Evolutionary conservation across 495 filamentous ascomycete genomes (phyloP).

Genomic region (Hypoxylon rickii): DNA sequence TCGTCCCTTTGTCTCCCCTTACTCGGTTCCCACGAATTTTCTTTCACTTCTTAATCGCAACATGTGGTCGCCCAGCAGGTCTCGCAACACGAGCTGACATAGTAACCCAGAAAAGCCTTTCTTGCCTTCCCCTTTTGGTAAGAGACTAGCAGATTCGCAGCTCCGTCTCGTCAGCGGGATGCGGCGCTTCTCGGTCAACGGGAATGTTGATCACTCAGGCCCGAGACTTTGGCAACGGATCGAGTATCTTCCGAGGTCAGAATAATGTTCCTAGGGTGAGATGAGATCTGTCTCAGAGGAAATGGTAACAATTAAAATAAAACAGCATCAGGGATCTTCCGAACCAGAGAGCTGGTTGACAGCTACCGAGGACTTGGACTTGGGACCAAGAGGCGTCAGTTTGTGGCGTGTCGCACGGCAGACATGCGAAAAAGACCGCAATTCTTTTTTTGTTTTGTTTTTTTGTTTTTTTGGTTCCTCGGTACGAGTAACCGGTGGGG

Average conservation of each 20-base stretch:
- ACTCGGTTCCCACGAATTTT: not conserved
- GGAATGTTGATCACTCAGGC: not conserved
- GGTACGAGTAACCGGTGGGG: slow-evolving; percentile 29
- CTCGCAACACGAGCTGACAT: slow-evolving; percentile 5
- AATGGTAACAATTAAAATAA: slow-evolving; percentile 28
- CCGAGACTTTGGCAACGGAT: slow-evolving; percentile 1
- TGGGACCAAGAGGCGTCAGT: slow-evolving; percentile 34
- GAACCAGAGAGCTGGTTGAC: slow-evolving; percentile 36
- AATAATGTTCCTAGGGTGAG: not conserved
- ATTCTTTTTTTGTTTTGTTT: not conserved
- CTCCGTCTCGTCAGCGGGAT: not conserved
- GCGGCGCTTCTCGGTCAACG: not conserved
- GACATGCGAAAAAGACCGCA: slow-evolving; percentile 32
- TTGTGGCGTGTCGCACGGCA: slow-evolving; percentile 37
- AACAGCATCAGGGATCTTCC: slow-evolving; percentile 29
- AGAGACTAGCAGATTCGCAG: slow-evolving; percentile 8
- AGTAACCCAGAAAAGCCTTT: not conserved
- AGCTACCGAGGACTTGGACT: slow-evolving; percentile 36
- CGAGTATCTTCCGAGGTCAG: slow-evolving; percentile 4
- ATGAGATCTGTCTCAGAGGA: slow-evolving; percentile 11
- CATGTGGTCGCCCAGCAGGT: not conserved
- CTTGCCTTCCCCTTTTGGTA: slow-evolving; percentile 3
- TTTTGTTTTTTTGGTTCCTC: slow-evolving; percentile 29
- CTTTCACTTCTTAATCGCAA: slow-evolving; percentile 1
- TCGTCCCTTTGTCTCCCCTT: not conserved